These are phyloP conservation scores for Astraeus odoratus DNA, from an alignment of 768 basidiomycete species.

Conservation along the genomic window DNA sequence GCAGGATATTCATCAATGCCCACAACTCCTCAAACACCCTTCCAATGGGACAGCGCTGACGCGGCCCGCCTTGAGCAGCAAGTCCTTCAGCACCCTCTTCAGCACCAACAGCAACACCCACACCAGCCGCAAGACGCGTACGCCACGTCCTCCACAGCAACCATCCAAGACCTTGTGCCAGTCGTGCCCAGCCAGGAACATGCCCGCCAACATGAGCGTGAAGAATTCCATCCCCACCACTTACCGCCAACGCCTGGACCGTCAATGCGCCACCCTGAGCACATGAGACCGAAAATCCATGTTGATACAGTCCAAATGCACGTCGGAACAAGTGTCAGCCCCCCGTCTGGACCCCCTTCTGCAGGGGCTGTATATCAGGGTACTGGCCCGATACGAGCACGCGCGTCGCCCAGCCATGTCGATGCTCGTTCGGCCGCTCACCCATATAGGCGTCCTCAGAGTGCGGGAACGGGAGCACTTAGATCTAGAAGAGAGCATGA, in stretches of 20 bases:
- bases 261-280: slow-evolving; percentile 15
- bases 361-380: slow-evolving; percentile 18
- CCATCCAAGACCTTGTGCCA: slow-evolving; percentile 23
- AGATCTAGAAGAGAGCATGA: slow-evolving; percentile 25
- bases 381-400: slow-evolving; percentile 22
- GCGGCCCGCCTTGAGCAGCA: slow-evolving; percentile 28
- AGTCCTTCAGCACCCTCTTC: slow-evolving; percentile 33
- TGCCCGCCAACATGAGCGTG: slow-evolving; percentile 17
- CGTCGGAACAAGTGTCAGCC: slow-evolving; percentile 22
- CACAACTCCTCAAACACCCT: slow-evolving; percentile 38
- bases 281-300: slow-evolving; percentile 27
- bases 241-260: slow-evolving; percentile 11
- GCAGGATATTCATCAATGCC: slow-evolving; percentile 43
- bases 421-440: slow-evolving; percentile 16
- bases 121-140: slow-evolving; percentile 19
- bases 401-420: slow-evolving; percentile 19
- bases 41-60: slow-evolving; percentile 39
- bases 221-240: slow-evolving; percentile 22
- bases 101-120: slow-evolving; percentile 28
- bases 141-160: slow-evolving; percentile 10
- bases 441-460: slow-evolving; percentile 26
- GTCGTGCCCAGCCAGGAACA: slow-evolving; percentile 25
- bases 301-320: slow-evolving; percentile 26
- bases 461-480: slow-evolving; percentile 17
- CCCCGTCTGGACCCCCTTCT: slow-evolving; percentile 26